Conservation (phyloP, 495 filamentous ascomycete genomes). For the Penicillium paxilli region DNA sequence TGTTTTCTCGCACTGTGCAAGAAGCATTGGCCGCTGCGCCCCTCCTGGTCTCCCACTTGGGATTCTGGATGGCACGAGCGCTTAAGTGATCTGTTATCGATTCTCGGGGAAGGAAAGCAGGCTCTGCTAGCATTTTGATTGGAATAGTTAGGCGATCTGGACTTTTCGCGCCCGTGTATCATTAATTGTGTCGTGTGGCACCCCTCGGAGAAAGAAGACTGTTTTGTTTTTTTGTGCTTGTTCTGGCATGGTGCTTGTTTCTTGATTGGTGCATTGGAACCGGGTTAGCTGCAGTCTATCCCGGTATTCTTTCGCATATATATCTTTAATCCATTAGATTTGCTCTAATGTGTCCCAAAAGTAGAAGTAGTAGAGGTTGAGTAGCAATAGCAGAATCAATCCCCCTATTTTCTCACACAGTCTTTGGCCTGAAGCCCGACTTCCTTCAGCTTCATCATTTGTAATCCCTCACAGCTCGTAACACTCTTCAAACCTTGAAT, state of each 20-base stretch:
- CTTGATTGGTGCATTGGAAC: conserved; percentile 24
- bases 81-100: conserved; percentile 19
- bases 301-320: conserved; percentile 19
- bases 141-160: conserved; percentile 28
- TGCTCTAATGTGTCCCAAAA: neutral
- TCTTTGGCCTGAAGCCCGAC: no score
- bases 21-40: conserved; percentile 9
- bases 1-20: conserved; percentile 16
- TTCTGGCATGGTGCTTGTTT: conserved; percentile 21
- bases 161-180: conserved; percentile 31
- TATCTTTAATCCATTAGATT: conserved; percentile 35
- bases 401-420: no score
- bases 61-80: conserved; percentile 8
- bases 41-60: conserved; percentile 4
- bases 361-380: no score
- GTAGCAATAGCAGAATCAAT: no score
- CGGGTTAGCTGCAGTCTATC: conserved; percentile 20
- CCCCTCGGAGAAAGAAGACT: conserved; percentile 38
- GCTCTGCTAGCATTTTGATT: conserved; percentile 17
- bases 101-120: conserved; percentile 22
- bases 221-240: conserved; percentile 24
- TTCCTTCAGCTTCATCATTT: no score
- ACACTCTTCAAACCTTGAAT: no score
- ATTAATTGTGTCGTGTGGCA: conserved; percentile 40
- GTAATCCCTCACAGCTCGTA: no score